Evolutionary conservation across 805 yeast species (phyloP).

Genomic region (Pichia exigua): DNA sequence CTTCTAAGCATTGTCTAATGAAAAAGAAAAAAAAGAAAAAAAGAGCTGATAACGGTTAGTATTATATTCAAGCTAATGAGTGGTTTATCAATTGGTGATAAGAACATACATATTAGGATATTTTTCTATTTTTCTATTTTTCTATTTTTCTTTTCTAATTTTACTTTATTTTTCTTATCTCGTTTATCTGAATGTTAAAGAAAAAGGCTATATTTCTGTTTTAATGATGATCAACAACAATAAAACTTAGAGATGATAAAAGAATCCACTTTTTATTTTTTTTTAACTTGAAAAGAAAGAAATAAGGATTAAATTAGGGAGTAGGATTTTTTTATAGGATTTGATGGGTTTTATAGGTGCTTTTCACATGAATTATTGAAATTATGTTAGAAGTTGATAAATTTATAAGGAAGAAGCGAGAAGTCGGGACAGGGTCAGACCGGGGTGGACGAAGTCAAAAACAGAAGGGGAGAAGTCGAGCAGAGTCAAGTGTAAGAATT

Average conservation of each 20-base stretch:
- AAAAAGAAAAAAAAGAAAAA: no score
- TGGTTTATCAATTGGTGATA: no score
- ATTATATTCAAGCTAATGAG: no score
- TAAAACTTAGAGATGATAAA: not conserved
- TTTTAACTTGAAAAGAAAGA: no score
- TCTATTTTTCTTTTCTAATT: no score
- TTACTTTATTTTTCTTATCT: not conserved
- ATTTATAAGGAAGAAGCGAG: not conserved
- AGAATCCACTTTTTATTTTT: no score
- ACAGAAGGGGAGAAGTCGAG: not conserved
- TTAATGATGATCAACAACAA: not conserved
- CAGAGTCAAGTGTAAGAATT: not conserved
- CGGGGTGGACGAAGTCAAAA: not conserved
- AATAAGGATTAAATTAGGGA: no score
- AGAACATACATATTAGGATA: no score
- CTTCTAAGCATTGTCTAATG: conserved; percentile 2
- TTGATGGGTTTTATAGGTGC: not conserved
- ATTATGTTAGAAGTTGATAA: no score
- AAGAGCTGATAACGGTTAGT: no score
- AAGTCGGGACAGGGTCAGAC: not conserved
- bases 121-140: no score
- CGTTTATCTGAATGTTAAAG: not conserved
- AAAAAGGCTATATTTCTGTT: not conserved
- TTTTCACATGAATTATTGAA: not conserved
- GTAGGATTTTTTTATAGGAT: no score